Evolutionary conservation across 192 early-diverging fungal genomes (phyloP), one percentile per base, ranked within the genome.

Genomic region (Chytriomyces sp.): DNA sequence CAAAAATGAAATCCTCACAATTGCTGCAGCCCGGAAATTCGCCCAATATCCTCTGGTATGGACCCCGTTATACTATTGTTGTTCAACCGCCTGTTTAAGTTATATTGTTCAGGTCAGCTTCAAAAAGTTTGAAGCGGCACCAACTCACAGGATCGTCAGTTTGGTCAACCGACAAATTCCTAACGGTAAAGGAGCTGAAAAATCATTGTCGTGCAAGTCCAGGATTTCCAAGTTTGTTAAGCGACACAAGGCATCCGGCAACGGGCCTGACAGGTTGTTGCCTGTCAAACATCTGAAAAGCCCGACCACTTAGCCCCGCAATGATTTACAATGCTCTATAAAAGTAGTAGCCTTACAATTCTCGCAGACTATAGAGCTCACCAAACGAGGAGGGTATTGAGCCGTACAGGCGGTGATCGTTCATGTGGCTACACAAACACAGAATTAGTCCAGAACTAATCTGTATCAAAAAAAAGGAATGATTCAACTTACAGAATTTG

Each of bases 131-230:
- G n/a, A n/a, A n/a, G n/a, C n/a, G n/a, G n/a, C n/a, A n/a, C n/a
- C n/a, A n/a, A 19, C n/a, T 12, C 17, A 57, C 64, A 65, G 31
- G 10, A 65, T 52, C 19, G 10, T 52, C 41, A 65, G 33, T 12
- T 65, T 65, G 25, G n/a, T 22, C 64, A 65, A 52, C 7, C 41
- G 19, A 52, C 39, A 65, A 65, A 65, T 32, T n/a, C n/a, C 40
- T 8, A 41, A n/a, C 41, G 64, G 64, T 4, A 65, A 32, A 5
- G 64, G 64, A 3, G 64, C 64, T 26, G 40, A 52, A n/a, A 65
- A 26, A 52, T 65, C 40, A 52, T 65, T 65, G 41, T 65, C 64
- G 52, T 65, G 64, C 8, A 65, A 30, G 32, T 65, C 64, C 8
- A 65, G 22, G 28, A 65, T 41, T 26, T 65, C 64, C 25, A 65